Conservation (phyloP, 225 moss, liverwort and hornwort species). For the Physcomitrium patens region DNA sequence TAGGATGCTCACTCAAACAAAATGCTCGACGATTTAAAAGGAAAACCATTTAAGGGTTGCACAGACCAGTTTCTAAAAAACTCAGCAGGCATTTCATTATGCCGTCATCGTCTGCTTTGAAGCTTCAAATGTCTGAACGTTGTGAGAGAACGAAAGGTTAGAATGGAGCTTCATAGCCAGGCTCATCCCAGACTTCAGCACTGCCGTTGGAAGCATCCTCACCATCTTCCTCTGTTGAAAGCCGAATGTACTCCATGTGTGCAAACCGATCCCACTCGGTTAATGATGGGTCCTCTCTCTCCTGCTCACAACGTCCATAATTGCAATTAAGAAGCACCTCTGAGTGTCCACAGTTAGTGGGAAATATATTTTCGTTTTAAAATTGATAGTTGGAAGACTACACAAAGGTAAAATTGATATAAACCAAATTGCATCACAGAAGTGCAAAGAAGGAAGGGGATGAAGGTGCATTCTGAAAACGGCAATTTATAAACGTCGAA, state of each 20-base stretch:
- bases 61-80: conserved; percentile 28
- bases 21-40: conserved; percentile 29
- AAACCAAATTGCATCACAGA: not conserved
- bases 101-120: conserved; percentile 18
- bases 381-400: not conserved
- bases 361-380: not conserved
- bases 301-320: conserved; percentile 50
- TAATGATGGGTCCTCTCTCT: conserved; percentile 91
- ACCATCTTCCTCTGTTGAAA: conserved; percentile 99
- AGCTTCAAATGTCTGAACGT: conserved; percentile 24
- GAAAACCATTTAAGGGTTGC: conserved; percentile 31
- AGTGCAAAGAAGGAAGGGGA: no score
- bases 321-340: conserved; percentile 11
- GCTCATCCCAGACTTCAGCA: conserved; percentile 98
- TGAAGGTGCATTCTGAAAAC: no score
- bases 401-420: not conserved
- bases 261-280: conserved; percentile 99
- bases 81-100: conserved; percentile 20
- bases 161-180: conserved; percentile 89
- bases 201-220: conserved; percentile 99
- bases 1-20: conserved; percentile 35
- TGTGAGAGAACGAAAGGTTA: conserved; percentile 35
- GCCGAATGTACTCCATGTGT: conserved; percentile 95
- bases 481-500: no score
- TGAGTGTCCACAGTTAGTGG: not conserved